A percentile compares a stretch with the other conserved stretches of the same genome.
Evolutionary conservation across 2,329 filamentous ascomycete species (phyloP).

Genomic region (Fusarium tricinctum): DNA sequence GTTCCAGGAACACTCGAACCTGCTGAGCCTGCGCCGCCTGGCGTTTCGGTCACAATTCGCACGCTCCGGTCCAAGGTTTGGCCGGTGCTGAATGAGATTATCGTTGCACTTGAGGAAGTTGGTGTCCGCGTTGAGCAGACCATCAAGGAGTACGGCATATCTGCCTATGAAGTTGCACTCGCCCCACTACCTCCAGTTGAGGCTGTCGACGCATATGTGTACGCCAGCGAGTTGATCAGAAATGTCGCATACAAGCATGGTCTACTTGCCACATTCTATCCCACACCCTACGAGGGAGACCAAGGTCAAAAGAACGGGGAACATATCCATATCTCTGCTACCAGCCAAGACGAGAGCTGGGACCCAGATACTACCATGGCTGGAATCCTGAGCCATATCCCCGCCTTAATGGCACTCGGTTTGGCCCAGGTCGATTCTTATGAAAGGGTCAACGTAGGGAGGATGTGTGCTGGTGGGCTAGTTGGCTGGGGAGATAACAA

Average conservation of each 20-base stretch:
- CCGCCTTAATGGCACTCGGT: not conserved
- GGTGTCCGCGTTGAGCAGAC: conserved; percentile 7
- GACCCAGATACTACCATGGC: not conserved
- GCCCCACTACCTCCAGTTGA: conserved; percentile 9
- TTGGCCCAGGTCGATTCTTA: conserved; percentile 20
- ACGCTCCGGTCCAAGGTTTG: conserved; percentile 8
- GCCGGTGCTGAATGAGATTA: not conserved
- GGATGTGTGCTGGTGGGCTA: conserved; percentile 11
- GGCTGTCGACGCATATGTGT: conserved; percentile 14
- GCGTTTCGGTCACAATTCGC: not conserved
- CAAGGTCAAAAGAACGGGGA: conserved; percentile 15
- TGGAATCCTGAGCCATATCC: conserved; percentile 13
- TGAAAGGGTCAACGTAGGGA: not conserved
- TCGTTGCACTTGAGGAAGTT: not conserved
- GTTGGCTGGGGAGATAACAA: conserved; percentile 23
- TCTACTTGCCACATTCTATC: conserved; percentile 14
- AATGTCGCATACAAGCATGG: not conserved
- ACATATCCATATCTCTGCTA: conserved; percentile 20
- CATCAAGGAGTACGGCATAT: conserved; percentile 15
- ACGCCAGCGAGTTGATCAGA: not conserved
- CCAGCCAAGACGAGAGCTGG: not conserved
- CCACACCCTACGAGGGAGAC: conserved; percentile 1
- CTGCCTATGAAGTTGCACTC: conserved; percentile 14
- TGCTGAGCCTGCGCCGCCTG: not conserved
- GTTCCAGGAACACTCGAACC: not conserved